Evolutionary conservation across 371 early-diverging fungal species (phyloP).

Genomic region (Lichtheimia ramosa): DNA sequence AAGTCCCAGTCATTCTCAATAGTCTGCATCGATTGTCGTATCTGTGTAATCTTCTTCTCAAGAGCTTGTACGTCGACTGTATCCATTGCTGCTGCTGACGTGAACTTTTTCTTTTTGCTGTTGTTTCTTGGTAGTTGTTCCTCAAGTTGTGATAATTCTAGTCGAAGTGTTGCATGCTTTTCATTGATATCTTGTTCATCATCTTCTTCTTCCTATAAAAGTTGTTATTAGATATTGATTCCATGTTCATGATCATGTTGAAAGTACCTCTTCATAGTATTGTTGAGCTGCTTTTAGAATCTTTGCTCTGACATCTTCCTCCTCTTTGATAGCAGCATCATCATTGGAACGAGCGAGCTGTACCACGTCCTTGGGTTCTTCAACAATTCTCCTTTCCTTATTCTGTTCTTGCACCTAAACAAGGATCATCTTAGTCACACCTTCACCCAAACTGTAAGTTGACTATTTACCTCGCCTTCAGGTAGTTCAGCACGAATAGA

Average conservation of each 20-base stretch:
- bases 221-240: background rate
- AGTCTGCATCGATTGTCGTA: constrained; percentile 46
- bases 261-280: constrained; percentile 19
- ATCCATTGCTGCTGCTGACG: constrained; percentile 8
- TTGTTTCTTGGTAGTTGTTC: constrained; percentile 22
- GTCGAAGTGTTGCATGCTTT: constrained; percentile 26
- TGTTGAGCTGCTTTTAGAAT: constrained; percentile 31
- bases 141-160: constrained; percentile 27
- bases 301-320: constrained; percentile 29
- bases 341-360: constrained; percentile 1
- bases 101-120: constrained; percentile 35
- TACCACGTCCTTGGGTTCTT: background rate
- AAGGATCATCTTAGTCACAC: too few species aligned
- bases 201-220: constrained; percentile 22
- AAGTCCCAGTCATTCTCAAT: constrained; percentile 55
- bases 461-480: background rate
- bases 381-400: background rate
- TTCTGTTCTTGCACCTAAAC: too few species aligned
- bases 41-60: constrained; percentile 37
- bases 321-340: background rate
- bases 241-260: constrained; percentile 6
- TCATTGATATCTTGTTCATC: constrained; percentile 28
- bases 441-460: too few species aligned
- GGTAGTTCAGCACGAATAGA: constrained; percentile 9
- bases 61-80: constrained; percentile 17